Base-by-base conservation (phyloP, 192 early-diverging fungal species). In the Diversispora epigaea region DNA sequence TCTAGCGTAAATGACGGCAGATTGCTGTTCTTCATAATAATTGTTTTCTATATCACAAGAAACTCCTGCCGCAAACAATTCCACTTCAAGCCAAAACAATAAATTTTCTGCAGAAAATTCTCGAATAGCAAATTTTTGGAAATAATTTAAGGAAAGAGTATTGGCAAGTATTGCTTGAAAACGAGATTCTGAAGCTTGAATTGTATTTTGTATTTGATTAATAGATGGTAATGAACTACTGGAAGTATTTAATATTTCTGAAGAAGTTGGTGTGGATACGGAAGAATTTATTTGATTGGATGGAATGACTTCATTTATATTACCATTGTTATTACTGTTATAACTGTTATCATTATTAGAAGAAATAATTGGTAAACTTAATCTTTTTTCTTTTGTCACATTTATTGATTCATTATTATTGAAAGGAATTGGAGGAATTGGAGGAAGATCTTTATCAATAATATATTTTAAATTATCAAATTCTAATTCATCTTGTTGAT, bases 51-150 rank as follows among this genome's bases (percentile, higher is more conserved):
- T 57, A 22, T 61, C 60, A 57, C 12, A 46, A 54, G 71, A 50
- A 44, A 61, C 32, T 52, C 76, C 69, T 19, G 73, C 67, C 39
- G 79, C 73, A 77, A 93, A 92, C 2, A 92, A 79, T 78, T 96
- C 94, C 9, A 94, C 91, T 64, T 94, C 93, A 58, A 96, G 71
- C 79, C 92, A 93, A 81, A 96, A 95, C 61, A 95, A 78, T 17
- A 93, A 74, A 44, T 91, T 88, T 78, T 96, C 93, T 55, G 94
- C 85, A 2, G 90, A 86, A 79, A 90, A 91, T 79, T 96, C 93
- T 54, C 84, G 83, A 62, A 89, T 70, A 74, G 87, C 86, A 68
- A 91, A 92, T 71, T 88, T 84, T 6, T 81, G 81, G 39, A 85
- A 85, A 25, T 79, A 77, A 52, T 80, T 79, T 12, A 85, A 25